Evolutionary conservation across 257 asterid species (phyloP).

Genomic region (Fraxinus cuspidata): DNA sequence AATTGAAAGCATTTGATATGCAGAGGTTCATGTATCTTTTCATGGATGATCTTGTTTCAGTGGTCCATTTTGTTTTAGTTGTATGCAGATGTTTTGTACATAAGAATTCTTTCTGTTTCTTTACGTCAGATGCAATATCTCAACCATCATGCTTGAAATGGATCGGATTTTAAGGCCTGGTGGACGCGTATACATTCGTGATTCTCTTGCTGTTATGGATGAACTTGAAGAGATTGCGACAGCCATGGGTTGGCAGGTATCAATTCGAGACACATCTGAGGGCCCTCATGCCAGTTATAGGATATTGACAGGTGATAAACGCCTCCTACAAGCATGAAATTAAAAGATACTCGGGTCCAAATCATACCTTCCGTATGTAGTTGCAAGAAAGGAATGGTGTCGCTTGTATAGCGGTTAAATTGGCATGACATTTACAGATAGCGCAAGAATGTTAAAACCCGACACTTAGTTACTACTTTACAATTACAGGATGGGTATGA

Average conservation of each 20-base stretch:
- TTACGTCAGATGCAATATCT: slow-evolving; percentile 43
- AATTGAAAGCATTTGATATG: neutral
- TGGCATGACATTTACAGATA: neutral
- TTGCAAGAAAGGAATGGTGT: neutral
- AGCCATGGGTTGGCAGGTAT: slow-evolving; percentile 49
- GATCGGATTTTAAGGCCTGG: slow-evolving; percentile 59
- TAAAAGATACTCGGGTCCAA: neutral
- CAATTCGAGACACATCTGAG: slow-evolving; percentile 43
- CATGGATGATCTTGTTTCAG: neutral
- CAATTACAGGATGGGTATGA: neutral
- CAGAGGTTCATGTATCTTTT: neutral
- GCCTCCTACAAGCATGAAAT: slow-evolving; percentile 13
- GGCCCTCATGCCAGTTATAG: slow-evolving; percentile 55
- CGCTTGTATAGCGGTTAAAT: neutral
- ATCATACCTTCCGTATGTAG: neutral
- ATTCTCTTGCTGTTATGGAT: slow-evolving; percentile 41
- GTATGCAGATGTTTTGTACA: neutral
- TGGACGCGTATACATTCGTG: slow-evolving; percentile 44
- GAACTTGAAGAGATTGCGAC: slow-evolving; percentile 46
- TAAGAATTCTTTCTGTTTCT: slow-evolving; percentile 4
- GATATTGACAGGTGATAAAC: slow-evolving; percentile 41
- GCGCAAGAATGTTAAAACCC: neutral
- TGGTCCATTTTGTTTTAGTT: neutral
- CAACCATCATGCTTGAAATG: slow-evolving; percentile 59
- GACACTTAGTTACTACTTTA: neutral